Percentiles rank a stretch among this genome's conserved stretches.
Evolutionary conservation across 495 filamentous ascomycete genomes (phyloP).

Genomic region (Penicillium goetzii): DNA sequence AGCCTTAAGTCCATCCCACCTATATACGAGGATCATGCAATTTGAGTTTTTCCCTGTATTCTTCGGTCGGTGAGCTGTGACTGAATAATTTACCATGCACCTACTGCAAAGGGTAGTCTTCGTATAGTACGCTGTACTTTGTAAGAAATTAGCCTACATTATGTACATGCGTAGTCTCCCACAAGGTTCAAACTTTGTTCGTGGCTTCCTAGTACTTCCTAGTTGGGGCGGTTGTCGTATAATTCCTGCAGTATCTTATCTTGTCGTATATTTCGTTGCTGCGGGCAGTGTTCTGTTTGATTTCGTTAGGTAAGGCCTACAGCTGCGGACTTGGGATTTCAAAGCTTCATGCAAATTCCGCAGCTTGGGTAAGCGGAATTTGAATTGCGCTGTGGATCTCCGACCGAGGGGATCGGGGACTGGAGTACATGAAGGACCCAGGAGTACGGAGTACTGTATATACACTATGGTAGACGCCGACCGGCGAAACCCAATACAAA

Average conservation of each 20-base stretch:
- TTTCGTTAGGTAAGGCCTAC: too few species aligned
- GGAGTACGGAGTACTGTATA: too few species aligned
- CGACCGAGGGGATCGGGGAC: neutral
- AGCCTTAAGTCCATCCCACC: conserved; percentile 14
- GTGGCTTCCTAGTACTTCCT: too few species aligned
- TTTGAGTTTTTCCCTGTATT: conserved; percentile 7
- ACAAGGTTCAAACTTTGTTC: too few species aligned
- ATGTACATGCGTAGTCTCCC: neutral
- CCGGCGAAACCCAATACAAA: neutral
- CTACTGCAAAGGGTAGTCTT: neutral
- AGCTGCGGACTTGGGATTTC: neutral
- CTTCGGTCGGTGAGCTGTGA: neutral
- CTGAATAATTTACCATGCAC: neutral
- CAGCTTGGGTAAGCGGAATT: conserved; percentile 6
- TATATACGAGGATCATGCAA: conserved; percentile 16
- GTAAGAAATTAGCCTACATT: neutral
- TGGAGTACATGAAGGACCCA: too few species aligned
- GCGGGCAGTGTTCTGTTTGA: too few species aligned
- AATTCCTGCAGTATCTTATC: neutral
- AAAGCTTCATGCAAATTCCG: neutral
- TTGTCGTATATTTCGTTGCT: neutral
- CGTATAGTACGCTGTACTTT: neutral
- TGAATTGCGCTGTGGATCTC: conserved; percentile 1
- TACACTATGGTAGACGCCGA: neutral
- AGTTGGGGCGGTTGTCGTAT: neutral